Conservation (phyloP, 768 basidiomycete species). For the Phanerochaete sordida region DNA sequence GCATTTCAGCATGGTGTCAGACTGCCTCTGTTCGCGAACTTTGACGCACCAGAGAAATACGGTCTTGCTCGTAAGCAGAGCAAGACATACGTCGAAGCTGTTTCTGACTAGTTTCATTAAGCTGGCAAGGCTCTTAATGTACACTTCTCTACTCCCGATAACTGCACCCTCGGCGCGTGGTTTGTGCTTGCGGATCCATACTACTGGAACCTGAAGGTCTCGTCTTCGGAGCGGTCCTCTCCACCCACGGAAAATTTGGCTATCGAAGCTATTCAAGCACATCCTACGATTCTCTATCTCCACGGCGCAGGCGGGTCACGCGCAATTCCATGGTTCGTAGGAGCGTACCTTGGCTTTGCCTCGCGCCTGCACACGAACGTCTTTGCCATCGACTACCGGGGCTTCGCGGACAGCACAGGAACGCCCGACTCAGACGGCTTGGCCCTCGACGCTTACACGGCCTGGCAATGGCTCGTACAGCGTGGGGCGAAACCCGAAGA, state of each 20-base stretch:
- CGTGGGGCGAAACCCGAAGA: slow-evolving; percentile 55
- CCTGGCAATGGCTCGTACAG: slow-evolving; percentile 72
- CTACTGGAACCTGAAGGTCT: slow-evolving; percentile 46
- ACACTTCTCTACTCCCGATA: no score
- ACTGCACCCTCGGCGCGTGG: no score
- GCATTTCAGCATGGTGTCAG: neutral
- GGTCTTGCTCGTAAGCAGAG: slow-evolving; percentile 77
- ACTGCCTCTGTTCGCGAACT: slow-evolving; percentile 61
- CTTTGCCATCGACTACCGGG: slow-evolving; percentile 86
- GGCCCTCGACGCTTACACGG: slow-evolving; percentile 66
- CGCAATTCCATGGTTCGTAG: slow-evolving; percentile 62
- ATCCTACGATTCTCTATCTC: slow-evolving; percentile 82
- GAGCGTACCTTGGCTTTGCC: slow-evolving; percentile 61
- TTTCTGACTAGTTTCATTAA: slow-evolving; percentile 23
- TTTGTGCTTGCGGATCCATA: no score
- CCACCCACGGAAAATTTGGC: slow-evolving; percentile 30
- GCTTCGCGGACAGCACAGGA: slow-evolving; percentile 85
- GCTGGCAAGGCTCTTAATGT: no score
- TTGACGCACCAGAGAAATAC: slow-evolving; percentile 68
- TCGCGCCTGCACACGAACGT: slow-evolving; percentile 71
- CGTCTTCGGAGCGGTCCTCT: slow-evolving; percentile 32
- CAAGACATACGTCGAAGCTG: neutral
- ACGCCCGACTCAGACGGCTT: slow-evolving; percentile 76
- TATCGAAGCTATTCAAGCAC: no score
- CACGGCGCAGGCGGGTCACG: slow-evolving; percentile 90